Conservation (phyloP, 2,329 filamentous ascomycete genomes). For the Mollisiaceae sp. region DNA sequence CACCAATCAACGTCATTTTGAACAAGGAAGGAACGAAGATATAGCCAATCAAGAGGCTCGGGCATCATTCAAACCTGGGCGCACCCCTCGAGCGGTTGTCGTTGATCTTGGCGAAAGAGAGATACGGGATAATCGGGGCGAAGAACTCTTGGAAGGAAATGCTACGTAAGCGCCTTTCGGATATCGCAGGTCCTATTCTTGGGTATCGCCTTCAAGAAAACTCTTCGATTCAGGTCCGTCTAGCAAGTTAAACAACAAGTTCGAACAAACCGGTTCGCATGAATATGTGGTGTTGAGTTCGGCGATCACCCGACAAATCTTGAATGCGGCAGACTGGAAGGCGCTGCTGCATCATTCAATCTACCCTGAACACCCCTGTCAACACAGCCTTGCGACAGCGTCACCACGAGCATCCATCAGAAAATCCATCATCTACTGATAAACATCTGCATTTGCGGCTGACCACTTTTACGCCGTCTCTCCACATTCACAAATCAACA, state of each 20-base stretch:
- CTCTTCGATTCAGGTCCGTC: conserved; percentile 1
- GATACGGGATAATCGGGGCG: conserved; percentile 14
- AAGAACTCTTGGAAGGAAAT: background rate
- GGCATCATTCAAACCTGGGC: conserved; percentile 13
- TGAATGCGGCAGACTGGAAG: background rate
- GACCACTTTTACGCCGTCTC: background rate
- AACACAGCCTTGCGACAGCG: conserved; percentile 14
- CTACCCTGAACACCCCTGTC: conserved; percentile 1
- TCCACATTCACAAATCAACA: conserved; percentile 19
- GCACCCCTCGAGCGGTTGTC: conserved; percentile 7
- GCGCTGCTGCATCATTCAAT: background rate
- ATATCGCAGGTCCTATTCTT: background rate
- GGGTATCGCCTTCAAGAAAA: background rate
- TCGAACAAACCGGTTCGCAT: background rate
- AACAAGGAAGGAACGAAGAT: conserved; percentile 1
- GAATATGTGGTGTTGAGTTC: background rate
- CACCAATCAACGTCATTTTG: conserved; percentile 26
- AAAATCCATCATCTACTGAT: conserved; percentile 1
- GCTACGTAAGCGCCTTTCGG: conserved; percentile 15
- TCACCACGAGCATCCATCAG: background rate
- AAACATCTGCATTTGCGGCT: background rate
- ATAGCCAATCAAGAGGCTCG: conserved; percentile 8
- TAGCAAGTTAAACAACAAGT: too few species aligned
- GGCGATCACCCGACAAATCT: conserved; percentile 5
- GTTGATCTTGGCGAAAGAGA: conserved; percentile 16